Evolutionary conservation across 805 yeast species (phyloP).

Genomic region (Metschnikowia arizonensis): DNA sequence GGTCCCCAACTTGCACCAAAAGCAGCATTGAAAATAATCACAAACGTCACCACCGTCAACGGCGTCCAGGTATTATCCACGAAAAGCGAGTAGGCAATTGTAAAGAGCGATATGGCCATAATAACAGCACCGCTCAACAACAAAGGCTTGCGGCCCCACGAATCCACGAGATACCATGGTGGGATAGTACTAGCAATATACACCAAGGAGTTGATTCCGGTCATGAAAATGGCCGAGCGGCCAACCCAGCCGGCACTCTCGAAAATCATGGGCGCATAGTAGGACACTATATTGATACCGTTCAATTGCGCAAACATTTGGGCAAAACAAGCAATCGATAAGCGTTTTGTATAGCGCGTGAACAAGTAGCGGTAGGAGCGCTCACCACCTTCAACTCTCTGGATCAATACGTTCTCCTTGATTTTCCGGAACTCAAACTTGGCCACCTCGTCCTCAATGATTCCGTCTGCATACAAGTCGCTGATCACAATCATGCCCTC

Average conservation of each 20-base stretch:
- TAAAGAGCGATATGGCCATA: slow-evolving; percentile 68
- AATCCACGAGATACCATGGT: slow-evolving; percentile 87
- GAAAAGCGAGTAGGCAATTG: slow-evolving; percentile 54
- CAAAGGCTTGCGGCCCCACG: slow-evolving; percentile 89
- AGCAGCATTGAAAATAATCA: slow-evolving; percentile 73
- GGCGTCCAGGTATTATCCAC: slow-evolving; percentile 50
- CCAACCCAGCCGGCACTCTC: slow-evolving; percentile 96
- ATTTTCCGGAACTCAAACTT: slow-evolving; percentile 71
- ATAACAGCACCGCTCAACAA: slow-evolving; percentile 71
- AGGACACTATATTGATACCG: slow-evolving; percentile 89
- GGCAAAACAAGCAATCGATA: slow-evolving; percentile 84
- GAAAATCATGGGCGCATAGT: slow-evolving; percentile 90
- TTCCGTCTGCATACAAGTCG: slow-evolving; percentile 75
- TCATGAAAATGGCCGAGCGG: slow-evolving; percentile 81
- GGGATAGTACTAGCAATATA: slow-evolving; percentile 61
- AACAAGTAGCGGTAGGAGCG: slow-evolving; percentile 72
- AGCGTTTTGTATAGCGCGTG: slow-evolving; percentile 67
- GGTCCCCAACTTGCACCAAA: slow-evolving; percentile 96
- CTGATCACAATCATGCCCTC: slow-evolving; percentile 86
- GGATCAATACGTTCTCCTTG: slow-evolving; percentile 72
- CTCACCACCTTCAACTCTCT: slow-evolving; percentile 75
- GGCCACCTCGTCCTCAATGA: slow-evolving; percentile 65
- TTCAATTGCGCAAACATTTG: slow-evolving; percentile 91
- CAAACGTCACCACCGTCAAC: slow-evolving; percentile 66
- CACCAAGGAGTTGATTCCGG: slow-evolving; percentile 58